These are phyloP conservation scores for Penicillium longicatenatum DNA, from an alignment of 495 filamentous ascomycete species.

Conservation along the genomic window DNA sequence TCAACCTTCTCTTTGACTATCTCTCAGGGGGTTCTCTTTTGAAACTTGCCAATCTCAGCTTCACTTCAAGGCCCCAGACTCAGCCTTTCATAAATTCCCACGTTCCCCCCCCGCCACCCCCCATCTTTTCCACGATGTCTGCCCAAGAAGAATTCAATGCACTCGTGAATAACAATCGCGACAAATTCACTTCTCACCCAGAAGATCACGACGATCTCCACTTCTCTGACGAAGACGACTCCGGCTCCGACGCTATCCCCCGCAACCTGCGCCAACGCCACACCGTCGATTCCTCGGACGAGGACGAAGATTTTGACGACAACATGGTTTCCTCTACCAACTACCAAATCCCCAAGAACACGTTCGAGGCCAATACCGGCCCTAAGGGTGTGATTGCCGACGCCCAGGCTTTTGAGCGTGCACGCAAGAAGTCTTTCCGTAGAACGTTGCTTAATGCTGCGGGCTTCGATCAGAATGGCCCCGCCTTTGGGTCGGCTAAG, in stretches of 20 bases:
- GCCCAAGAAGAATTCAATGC: slow-evolving; percentile 87
- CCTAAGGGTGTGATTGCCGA: slow-evolving; percentile 99
- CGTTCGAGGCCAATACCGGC: slow-evolving; percentile 85
- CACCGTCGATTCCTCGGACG: slow-evolving; percentile 54
- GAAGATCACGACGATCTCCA: slow-evolving; percentile 53
- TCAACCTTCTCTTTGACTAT: slow-evolving; percentile 1
- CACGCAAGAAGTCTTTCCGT: slow-evolving; percentile 65
- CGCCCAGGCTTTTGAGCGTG: slow-evolving; percentile 84
- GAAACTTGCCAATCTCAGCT: not conserved
- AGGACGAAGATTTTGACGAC: slow-evolving; percentile 37
- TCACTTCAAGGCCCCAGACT: not conserved
- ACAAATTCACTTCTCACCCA: slow-evolving; percentile 52
- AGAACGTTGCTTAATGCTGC: slow-evolving; percentile 46
- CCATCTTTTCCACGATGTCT: slow-evolving; percentile 53
- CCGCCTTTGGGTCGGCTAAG: slow-evolving; percentile 19
- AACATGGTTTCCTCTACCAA: slow-evolving; percentile 47
- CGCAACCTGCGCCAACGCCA: slow-evolving; percentile 39
- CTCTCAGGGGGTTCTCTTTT: not conserved
- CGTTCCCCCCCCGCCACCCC: slow-evolving; percentile 9
- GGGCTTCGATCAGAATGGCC: slow-evolving; percentile 28
- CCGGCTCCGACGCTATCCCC: slow-evolving; percentile 48
- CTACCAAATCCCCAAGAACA: slow-evolving; percentile 57
- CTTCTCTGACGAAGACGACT: slow-evolving; percentile 28
- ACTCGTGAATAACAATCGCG: slow-evolving; percentile 62
- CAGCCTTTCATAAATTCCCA: slow-evolving; percentile 18